These are phyloP conservation scores for Purpureocillium lavendulum DNA, from an alignment of 2,329 filamentous ascomycete genomes.

Conservation along the genomic window DNA sequence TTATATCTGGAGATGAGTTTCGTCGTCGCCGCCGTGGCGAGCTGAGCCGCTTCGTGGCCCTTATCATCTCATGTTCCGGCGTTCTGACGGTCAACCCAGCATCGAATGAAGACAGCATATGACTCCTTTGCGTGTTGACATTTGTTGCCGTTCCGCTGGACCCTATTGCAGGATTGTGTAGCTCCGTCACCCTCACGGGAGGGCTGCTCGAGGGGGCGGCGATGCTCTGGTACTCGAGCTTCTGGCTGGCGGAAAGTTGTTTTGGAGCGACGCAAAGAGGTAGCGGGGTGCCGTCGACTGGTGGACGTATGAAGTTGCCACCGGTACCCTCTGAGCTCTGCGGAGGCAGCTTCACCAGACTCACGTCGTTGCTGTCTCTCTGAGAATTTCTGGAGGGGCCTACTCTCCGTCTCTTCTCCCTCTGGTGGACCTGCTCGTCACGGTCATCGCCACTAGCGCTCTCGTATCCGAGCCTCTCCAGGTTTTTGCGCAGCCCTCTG, in stretches of 20 bases:
- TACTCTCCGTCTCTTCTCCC: slow-evolving; percentile 15
- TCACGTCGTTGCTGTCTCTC: slow-evolving; percentile 14
- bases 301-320: slow-evolving; percentile 3
- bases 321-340: too few species aligned
- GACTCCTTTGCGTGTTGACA: slow-evolving; percentile 24
- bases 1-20: slow-evolving; percentile 11
- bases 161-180: slow-evolving; percentile 4
- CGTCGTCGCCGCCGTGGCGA: slow-evolving; percentile 1
- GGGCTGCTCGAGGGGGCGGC: slow-evolving; percentile 10
- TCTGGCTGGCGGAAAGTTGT: slow-evolving; percentile 27
- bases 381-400: slow-evolving; percentile 7
- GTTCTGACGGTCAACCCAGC: slow-evolving; percentile 11
- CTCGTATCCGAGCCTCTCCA: slow-evolving; percentile 11
- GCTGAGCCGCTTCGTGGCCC: slow-evolving; percentile 1
- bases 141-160: slow-evolving; percentile 27
- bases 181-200: slow-evolving; percentile 2
- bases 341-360: slow-evolving; percentile 16
- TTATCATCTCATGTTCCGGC: slow-evolving; percentile 5
- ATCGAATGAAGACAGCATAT: slow-evolving; percentile 15
- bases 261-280: slow-evolving; percentile 23
- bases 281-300: slow-evolving; percentile 16
- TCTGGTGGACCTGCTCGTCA: slow-evolving; percentile 1
- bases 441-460: slow-evolving; percentile 6
- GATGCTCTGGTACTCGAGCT: slow-evolving; percentile 23
- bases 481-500: slow-evolving; percentile 7